Evolutionary conservation across 2,329 filamentous ascomycete genomes (phyloP).

Genomic region (Tolypocladium endophyticum): DNA sequence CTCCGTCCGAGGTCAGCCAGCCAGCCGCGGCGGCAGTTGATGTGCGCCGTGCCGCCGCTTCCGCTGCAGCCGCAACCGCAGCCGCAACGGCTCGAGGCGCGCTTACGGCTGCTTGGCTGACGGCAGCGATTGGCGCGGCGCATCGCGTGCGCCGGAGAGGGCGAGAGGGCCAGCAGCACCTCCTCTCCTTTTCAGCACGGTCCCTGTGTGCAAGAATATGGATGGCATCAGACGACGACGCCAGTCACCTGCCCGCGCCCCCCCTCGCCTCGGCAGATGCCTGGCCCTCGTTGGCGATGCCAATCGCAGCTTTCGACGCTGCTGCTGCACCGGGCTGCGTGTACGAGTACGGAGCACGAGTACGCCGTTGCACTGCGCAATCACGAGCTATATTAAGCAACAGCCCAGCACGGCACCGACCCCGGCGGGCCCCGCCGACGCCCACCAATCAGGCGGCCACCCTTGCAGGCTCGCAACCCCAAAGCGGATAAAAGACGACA

Average conservation of each 20-base stretch:
- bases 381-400: neutral
- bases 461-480: neutral
- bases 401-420: neutral
- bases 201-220: too few species aligned
- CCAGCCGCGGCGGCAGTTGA: neutral
- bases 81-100: neutral
- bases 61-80: neutral
- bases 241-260: neutral
- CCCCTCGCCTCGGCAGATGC: neutral
- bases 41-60: neutral
- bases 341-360: too few species aligned
- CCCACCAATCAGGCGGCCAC: neutral
- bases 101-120: neutral
- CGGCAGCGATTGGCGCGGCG: neutral
- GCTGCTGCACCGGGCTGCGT: neutral
- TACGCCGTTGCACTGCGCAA: too few species aligned
- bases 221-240: neutral
- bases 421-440: neutral
- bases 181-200: too few species aligned
- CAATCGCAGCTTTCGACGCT: neutral
- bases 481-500: slow-evolving; percentile 1
- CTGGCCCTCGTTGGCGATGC: neutral
- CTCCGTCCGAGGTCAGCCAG: neutral
- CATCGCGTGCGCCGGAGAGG: neutral
- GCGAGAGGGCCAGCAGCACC: too few species aligned